Conservation (phyloP, 345 rosid genomes). For the Gossypium sturtianum region DNA sequence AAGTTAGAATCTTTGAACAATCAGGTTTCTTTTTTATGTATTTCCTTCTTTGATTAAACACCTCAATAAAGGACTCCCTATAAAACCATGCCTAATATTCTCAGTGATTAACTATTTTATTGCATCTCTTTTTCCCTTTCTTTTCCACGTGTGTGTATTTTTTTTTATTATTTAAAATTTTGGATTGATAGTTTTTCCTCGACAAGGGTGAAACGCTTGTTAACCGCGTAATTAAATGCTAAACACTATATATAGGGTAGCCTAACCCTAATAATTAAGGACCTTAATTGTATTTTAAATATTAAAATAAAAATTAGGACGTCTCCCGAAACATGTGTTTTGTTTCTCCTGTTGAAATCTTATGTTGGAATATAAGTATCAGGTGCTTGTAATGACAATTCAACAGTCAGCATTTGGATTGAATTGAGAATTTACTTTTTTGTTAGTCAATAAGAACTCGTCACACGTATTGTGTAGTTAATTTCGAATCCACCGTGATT, state of each 20-base stretch:
- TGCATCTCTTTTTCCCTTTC: background rate
- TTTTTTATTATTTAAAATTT: too few species aligned
- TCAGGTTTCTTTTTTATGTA: too few species aligned
- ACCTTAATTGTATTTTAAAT: background rate
- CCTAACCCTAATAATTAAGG: background rate
- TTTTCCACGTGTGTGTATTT: background rate
- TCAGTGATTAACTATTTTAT: background rate
- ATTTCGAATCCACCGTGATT: background rate
- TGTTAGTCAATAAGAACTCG: background rate
- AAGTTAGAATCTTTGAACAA: background rate
- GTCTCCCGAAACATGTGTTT: background rate
- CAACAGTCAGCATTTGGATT: slow-evolving; percentile 14
- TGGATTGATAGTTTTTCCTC: too few species aligned
- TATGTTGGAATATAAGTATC: slow-evolving; percentile 27
- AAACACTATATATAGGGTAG: background rate
- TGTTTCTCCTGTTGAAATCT: background rate
- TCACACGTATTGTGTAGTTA: background rate
- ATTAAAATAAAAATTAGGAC: background rate
- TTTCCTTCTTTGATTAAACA: background rate
- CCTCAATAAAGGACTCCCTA: background rate
- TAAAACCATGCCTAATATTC: background rate
- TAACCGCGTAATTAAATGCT: background rate
- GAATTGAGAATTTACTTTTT: background rate
- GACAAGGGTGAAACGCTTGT: too few species aligned
- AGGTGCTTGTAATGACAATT: slow-evolving; percentile 30